Evolutionary conservation across 208 protist genomes (phyloP), one percentile per base, ranked within the genome.

Genomic region (Blechomonas ayalai): DNA sequence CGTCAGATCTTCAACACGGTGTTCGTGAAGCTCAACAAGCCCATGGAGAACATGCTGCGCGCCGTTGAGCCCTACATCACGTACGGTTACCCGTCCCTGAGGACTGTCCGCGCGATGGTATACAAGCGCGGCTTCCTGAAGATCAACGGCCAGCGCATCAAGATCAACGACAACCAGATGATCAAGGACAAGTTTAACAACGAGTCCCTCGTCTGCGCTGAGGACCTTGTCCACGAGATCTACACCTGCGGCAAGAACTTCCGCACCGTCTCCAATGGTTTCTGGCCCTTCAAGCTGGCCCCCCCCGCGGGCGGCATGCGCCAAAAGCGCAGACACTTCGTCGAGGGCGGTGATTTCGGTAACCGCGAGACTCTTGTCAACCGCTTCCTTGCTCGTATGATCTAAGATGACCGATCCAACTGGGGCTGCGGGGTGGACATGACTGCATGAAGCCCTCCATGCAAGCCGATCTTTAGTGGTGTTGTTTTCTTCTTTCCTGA

Each of bases 161-260:
- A 97, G 58, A 82, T 99, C 64, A 80, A 46, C 42, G 78, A 95
- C 68, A 98, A 98, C 68, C 63, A 90, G 50, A 78, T 99, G 45
- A 92, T 99, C 59, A 92, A 97, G 71, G 52, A 96, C 39, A 58
- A 69, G 50, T 95, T 99, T 50, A 85, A 98, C 73, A 77, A 88
- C 61, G 61, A 91, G 36, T 86, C 83, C 44, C 80, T 99, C 50
- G 77, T 99, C 38, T 99, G 97, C 66, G 81, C 97, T 32, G 98
- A 99, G 85, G 98, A 99, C 59, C 48, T 99, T 19, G 93, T 99
- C 64, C 97, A 99, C 94, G 96, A 99, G 89, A 97, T 99, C 79
- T 95, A 90, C 94, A 99, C 97, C 55, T 84, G 82, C 52, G 98
- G 98, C 57, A 90, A 95, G 57, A 43, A 98, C 79, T 99, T 99